Evolutionary conservation across 2,329 filamentous ascomycete genomes (phyloP).

Genomic region (Cercospora sp.): DNA sequence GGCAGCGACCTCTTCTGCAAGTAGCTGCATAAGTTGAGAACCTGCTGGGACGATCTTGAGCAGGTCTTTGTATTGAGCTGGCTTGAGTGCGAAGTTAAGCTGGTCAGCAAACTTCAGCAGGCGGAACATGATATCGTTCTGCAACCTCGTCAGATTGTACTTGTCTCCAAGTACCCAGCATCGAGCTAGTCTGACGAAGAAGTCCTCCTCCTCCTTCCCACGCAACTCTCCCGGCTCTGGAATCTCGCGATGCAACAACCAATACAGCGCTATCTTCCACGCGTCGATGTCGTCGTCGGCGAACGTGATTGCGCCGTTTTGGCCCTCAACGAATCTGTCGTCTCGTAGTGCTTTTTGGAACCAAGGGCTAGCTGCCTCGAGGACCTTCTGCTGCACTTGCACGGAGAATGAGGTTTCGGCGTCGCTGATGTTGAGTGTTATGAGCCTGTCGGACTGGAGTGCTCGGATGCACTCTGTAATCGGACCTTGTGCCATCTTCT

Average conservation of each 20-base stretch:
- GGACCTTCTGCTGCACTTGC: slow-evolving; percentile 1
- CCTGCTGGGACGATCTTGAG: too few relatives aligned
- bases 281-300: slow-evolving; percentile 12
- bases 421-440: slow-evolving; percentile 9
- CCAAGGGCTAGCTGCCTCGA: slow-evolving; percentile 6
- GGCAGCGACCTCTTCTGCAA: too few relatives aligned
- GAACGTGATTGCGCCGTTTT: background rate
- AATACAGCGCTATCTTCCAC: background rate
- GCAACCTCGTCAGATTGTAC: too few relatives aligned
- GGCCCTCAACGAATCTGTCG: background rate
- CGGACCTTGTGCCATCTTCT: background rate
- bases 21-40: too few relatives aligned
- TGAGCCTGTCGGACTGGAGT: slow-evolving; percentile 6
- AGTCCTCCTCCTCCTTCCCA: too few relatives aligned
- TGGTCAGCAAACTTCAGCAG: too few relatives aligned
- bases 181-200: too few relatives aligned
- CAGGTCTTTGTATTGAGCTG: too few relatives aligned
- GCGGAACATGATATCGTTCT: too few relatives aligned
- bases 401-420: background rate
- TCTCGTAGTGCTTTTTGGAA: background rate
- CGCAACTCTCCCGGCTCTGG: too few relatives aligned
- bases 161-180: too few relatives aligned
- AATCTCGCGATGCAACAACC: slow-evolving; percentile 5
- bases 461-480: background rate
- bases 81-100: too few relatives aligned